Evolutionary conservation across 331 rosid genomes (phyloP).

Genomic region (Arachis monticola): DNA sequence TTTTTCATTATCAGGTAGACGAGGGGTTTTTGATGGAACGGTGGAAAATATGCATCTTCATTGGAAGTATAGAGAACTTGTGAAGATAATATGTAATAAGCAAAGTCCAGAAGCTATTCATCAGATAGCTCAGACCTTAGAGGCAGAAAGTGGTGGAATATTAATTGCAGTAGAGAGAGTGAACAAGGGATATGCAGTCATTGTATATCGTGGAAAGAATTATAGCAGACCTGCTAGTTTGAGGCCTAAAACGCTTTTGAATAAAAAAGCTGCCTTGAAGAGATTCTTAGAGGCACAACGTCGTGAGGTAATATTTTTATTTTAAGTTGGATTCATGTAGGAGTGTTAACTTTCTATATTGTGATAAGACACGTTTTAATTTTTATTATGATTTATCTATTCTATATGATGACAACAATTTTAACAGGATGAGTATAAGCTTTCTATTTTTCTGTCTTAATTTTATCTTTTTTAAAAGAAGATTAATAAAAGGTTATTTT

Average conservation of each 20-base stretch:
- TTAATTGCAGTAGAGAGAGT: slow-evolving; percentile 84
- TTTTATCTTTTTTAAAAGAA: too few species aligned
- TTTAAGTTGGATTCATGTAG: slow-evolving; percentile 10
- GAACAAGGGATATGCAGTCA: slow-evolving; percentile 77
- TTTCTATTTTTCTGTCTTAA: too few species aligned
- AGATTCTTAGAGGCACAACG: slow-evolving; percentile 90
- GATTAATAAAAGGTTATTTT: not conserved
- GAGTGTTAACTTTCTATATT: slow-evolving; percentile 32
- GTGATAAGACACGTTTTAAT: slow-evolving; percentile 10
- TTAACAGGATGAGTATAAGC: too few species aligned
- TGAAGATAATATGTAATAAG: slow-evolving; percentile 70
- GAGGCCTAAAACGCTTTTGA: slow-evolving; percentile 87
- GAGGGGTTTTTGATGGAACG: slow-evolving; percentile 94
- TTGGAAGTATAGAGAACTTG: slow-evolving; percentile 98
- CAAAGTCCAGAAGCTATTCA: slow-evolving; percentile 57
- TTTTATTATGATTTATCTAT: not conserved
- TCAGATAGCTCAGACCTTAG: slow-evolving; percentile 75
- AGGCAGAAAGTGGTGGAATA: slow-evolving; percentile 95
- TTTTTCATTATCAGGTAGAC: slow-evolving; percentile 67
- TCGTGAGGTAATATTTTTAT: slow-evolving; percentile 62
- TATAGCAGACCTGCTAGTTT: slow-evolving; percentile 75
- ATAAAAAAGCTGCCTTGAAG: slow-evolving; percentile 73
- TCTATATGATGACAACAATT: not conserved
- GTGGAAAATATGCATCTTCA: slow-evolving; percentile 99
- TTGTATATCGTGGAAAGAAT: slow-evolving; percentile 95